Evolutionary conservation across 768 basidiomycete genomes (phyloP).

Genomic region (Leccinum rimulosum): DNA sequence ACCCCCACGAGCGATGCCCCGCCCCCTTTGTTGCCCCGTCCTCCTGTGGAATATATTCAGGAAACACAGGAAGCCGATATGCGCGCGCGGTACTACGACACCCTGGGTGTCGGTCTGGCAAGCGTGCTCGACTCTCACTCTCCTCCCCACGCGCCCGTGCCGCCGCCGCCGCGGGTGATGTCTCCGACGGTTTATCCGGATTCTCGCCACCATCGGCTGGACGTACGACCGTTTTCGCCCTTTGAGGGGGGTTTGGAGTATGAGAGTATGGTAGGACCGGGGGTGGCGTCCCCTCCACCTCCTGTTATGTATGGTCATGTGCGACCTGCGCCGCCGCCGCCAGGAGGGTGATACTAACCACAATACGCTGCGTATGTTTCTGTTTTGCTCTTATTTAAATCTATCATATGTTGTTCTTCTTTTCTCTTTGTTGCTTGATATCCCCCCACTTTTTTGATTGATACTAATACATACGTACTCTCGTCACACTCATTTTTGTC

Average conservation of each 20-base stretch:
- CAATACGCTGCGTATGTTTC: background rate
- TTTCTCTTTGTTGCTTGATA: background rate
- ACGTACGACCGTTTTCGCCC: constrained; percentile 48
- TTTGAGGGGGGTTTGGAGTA: constrained; percentile 36
- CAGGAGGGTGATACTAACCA: constrained; percentile 13
- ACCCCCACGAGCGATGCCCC: background rate
- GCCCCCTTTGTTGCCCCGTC: constrained; percentile 73
- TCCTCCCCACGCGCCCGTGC: constrained; percentile 16
- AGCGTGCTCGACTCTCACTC: constrained; percentile 36
- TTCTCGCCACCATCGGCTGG: constrained; percentile 21
- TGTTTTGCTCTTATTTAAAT: background rate
- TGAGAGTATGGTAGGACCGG: constrained; percentile 1
- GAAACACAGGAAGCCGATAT: constrained; percentile 77
- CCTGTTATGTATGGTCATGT: background rate
- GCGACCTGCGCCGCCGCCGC: constrained; percentile 9
- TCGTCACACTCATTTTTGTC: background rate
- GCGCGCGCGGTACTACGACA: constrained; percentile 43
- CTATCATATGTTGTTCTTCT: background rate
- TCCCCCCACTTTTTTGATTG: background rate
- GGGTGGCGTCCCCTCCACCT: constrained; percentile 7
- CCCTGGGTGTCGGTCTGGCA: constrained; percentile 17
- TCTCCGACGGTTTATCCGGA: background rate
- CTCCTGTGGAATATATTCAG: constrained; percentile 76
- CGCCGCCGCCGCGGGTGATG: constrained; percentile 10
- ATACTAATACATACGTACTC: background rate